A percentile compares a stretch with the other conserved stretches of the same genome.
phyloP scores from a whole-genome alignment of 768 basidiomycete species.

The Psilocybe subaeruginosa region DNA sequence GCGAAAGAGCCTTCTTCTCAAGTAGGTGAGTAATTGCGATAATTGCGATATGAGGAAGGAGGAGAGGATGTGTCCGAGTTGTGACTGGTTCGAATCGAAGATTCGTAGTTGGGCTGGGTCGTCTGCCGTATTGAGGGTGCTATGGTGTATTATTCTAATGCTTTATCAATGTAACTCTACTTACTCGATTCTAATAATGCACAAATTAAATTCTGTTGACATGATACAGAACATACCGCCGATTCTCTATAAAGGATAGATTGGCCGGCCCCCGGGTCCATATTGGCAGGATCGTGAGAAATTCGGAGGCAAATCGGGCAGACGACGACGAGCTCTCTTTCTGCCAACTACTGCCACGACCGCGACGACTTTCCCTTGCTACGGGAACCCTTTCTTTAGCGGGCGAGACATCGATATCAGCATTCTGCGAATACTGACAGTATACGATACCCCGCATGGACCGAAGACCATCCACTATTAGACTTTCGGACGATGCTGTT shows the following conservation, averaged over 20 bases:
- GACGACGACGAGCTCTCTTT: constrained; percentile 13
- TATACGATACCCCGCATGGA: constrained; percentile 12
- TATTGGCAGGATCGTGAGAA: constrained; percentile 18
- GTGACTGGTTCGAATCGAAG: too few relatives aligned
- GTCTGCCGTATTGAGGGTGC: too few relatives aligned
- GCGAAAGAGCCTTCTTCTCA: too few relatives aligned
- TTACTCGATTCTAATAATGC: not conserved
- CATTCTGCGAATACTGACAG: constrained; percentile 22
- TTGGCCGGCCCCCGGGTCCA: not conserved
- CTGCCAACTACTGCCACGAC: constrained; percentile 16
- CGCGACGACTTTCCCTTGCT: constrained; percentile 11
- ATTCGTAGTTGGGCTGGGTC: too few relatives aligned
- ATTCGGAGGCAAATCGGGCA: constrained; percentile 24
- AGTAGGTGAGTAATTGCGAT: too few relatives aligned
- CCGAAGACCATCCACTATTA: constrained; percentile 19
- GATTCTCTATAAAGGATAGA: not conserved
- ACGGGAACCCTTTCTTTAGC: not conserved
- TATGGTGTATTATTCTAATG: too few relatives aligned
- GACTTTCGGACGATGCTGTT: constrained; percentile 27
- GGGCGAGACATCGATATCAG: not conserved
- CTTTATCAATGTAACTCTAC: not conserved
- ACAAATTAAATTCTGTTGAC: not conserved
- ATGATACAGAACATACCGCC: not conserved
- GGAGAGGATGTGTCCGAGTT: too few relatives aligned
- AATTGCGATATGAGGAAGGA: too few relatives aligned